Base-by-base conservation (phyloP, 495 filamentous ascomycete genomes). In the Aspergillus homomorphus region DNA sequence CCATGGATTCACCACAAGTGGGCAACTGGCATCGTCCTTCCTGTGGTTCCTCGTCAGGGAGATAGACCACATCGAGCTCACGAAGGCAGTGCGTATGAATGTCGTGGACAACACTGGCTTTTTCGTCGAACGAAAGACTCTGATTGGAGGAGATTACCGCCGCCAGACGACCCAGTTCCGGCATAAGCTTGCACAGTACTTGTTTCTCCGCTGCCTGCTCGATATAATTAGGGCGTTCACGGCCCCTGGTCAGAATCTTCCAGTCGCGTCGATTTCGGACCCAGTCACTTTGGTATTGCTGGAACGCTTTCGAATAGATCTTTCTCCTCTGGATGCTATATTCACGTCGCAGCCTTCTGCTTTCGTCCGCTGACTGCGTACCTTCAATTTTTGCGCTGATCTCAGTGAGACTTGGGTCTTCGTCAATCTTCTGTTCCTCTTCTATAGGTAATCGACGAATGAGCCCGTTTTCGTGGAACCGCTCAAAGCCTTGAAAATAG, bases 391-490 rank as follows among this genome's bases (percentile, higher is more conserved):
- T 46, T 46, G 10, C 18, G 10, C 45, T 46, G 20, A 51, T 43
- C 18, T 57, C 28, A 18, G 20, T 24, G 20, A 49, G 45, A 49
- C 45, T 23, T 24, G 55, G 30, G 26, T 58, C 30, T 23, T 16
- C 5, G 8, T 58, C 48, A 28, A 58, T 24, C 14, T 51, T 51
- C 46, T 51, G 14, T 51, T 51, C 55, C 28, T 58, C 46, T 28
- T 44, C 46, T 21, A 45, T 51, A 7, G 55, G 48, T 33, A 58
- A 43, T 24, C 28, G 4, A 21, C 21, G 55, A 22, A 45, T 45
- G 3, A 57, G 55, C 21, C 55, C 45, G 15, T 58, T n/a, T 20
- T 58, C 33, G n/a, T 58, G 33, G 33, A 51, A 58, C 21, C 44
- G 16, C 1, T 20, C 21, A 20, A 24, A 58, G 30, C 55, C 46